Conservation (phyloP, 2,329 filamentous ascomycete genomes). For the Penicillium thymicola region DNA sequence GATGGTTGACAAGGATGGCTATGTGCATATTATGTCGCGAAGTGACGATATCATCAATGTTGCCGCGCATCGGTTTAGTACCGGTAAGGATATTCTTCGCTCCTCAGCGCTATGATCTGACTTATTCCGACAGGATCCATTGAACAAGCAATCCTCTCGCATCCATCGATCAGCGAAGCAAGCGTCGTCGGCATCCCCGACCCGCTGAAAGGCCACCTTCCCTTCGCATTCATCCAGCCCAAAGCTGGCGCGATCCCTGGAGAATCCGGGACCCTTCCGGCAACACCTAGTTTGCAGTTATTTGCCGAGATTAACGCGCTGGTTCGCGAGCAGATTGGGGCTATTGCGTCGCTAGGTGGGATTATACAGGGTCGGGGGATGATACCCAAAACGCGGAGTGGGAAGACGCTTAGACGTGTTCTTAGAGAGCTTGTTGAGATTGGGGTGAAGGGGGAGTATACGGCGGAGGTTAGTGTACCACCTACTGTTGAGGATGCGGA, state of each 20-base stretch:
- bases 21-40: conserved; percentile 61
- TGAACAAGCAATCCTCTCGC: conserved; percentile 83
- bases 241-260: conserved; percentile 38
- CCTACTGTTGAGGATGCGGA: conserved; percentile 79
- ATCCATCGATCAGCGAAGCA: conserved; percentile 75
- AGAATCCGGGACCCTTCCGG: conserved; percentile 23
- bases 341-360: conserved; percentile 80
- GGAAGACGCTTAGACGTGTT: conserved; percentile 82
- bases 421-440: conserved; percentile 82
- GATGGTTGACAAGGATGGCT: conserved; percentile 72
- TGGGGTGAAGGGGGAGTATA: conserved; percentile 68
- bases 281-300: conserved; percentile 42
- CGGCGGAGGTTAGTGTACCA: conserved; percentile 69
- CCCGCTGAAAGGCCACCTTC: conserved; percentile 80
- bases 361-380: conserved; percentile 81
- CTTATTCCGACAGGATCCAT: conserved; percentile 63
- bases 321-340: conserved; percentile 77
- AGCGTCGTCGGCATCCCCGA: conserved; percentile 86
- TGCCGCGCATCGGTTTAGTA: conserved; percentile 87
- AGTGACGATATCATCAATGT: conserved; percentile 92
- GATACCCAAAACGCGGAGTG: conserved; percentile 89
- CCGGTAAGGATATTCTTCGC: conserved; percentile 54
- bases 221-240: conserved; percentile 81
- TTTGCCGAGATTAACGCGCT: conserved; percentile 47
- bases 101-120: background rate